phyloP scores from a whole-genome alignment of 2,329 filamentous ascomycete species.

The Pleoardoris graminearum region DNA sequence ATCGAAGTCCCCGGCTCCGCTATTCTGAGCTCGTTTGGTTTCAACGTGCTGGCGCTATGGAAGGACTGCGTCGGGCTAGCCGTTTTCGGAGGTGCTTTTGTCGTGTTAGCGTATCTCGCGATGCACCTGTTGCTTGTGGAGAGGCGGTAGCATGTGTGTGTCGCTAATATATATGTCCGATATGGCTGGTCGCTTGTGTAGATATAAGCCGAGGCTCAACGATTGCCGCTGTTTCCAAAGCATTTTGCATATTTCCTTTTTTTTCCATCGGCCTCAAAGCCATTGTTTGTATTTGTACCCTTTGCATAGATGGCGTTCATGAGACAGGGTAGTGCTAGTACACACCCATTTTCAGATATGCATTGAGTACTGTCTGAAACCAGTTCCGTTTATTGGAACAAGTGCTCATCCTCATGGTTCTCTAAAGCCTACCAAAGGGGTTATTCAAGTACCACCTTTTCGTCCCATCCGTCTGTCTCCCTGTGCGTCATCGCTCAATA shows the following conservation, averaged over 20 bases:
- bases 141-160: constrained; percentile 62
- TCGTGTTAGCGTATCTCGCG: constrained; percentile 83
- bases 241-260: constrained; percentile 3
- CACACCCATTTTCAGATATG: neutral
- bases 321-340: too few species aligned
- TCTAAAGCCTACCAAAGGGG: neutral
- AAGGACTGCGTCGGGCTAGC: constrained; percentile 78
- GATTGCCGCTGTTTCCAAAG: neutral
- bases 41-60: constrained; percentile 86
- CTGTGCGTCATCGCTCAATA: too few species aligned
- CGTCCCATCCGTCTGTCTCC: too few species aligned
- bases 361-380: too few species aligned
- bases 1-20: constrained; percentile 94
- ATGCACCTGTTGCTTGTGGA: constrained; percentile 95
- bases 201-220: neutral
- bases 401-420: neutral
- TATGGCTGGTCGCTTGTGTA: neutral
- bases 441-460: neutral
- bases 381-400: neutral
- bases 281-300: neutral
- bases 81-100: constrained; percentile 79
- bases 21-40: constrained; percentile 93
- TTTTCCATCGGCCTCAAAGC: neutral
- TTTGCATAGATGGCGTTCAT: constrained; percentile 1
- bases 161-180: neutral